Percentiles rank a stretch among this genome's conserved stretches.
phyloP scores from a whole-genome alignment of 345 rosid genomes.

The Acer yangbiense region DNA sequence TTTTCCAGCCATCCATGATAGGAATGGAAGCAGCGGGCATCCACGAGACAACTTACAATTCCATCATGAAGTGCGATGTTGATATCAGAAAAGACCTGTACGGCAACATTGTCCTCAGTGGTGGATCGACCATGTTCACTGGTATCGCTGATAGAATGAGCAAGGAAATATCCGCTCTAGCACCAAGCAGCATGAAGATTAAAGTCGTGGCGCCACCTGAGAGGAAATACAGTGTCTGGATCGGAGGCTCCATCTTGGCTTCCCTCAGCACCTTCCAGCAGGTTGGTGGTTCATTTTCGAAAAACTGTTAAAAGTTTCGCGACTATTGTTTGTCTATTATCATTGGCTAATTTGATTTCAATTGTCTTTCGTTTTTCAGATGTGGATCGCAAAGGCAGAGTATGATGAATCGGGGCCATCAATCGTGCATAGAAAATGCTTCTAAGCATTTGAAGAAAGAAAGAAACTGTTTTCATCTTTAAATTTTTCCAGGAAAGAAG shows the following conservation, averaged over 20 bases:
- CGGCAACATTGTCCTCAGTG: constrained; percentile 89
- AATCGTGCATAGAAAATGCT: constrained; percentile 92
- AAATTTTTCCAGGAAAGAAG: background rate
- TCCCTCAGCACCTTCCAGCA: constrained; percentile 98
- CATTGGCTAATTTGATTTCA: background rate
- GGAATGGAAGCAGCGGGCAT: constrained; percentile 97
- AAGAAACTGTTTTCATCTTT: constrained; percentile 19
- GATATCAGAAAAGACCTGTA: constrained; percentile 89
- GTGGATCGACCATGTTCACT: constrained; percentile 94
- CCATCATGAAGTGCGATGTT: constrained; percentile 94
- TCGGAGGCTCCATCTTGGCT: constrained; percentile 89
- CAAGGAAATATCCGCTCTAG: constrained; percentile 89
- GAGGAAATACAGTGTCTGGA: constrained; percentile 96
- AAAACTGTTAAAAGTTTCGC: background rate
- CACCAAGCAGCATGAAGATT: constrained; percentile 97
- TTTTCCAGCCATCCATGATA: constrained; percentile 92
- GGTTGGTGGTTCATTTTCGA: constrained; percentile 33
- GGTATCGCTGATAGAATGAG: constrained; percentile 92
- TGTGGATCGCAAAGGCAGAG: constrained; percentile 97
- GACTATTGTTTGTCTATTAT: background rate
- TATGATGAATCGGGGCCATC: constrained; percentile 95
- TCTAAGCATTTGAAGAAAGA: constrained; percentile 49
- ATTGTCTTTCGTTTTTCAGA: constrained; percentile 43
- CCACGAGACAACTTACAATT: constrained; percentile 88
- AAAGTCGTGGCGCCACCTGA: constrained; percentile 94